phyloP scores from a whole-genome alignment of 306 rosid species.

The Arachis hypogaea region DNA sequence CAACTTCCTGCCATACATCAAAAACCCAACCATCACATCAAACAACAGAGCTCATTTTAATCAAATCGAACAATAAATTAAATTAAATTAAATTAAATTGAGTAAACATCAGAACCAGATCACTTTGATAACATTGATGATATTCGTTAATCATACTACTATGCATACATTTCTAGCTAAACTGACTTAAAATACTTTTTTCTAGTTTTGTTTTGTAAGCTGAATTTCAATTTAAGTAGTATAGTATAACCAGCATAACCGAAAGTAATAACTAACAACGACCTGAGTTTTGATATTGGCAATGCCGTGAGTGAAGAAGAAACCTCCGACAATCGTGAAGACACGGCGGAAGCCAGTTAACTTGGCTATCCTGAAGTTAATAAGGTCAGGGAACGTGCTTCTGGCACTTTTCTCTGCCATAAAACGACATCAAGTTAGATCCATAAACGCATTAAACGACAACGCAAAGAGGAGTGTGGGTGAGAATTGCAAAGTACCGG shows the following conservation, averaged over 20 bases:
- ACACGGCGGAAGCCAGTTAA: slow-evolving; percentile 83
- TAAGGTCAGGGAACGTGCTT: slow-evolving; percentile 76
- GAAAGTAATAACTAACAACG: background rate
- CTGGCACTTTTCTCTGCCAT: slow-evolving; percentile 77
- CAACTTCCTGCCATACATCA: slow-evolving; percentile 60
- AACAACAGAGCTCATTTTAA: background rate
- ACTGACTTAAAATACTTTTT: no score
- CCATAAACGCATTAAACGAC: background rate
- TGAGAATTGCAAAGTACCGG: slow-evolving; percentile 49
- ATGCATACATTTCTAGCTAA: no score
- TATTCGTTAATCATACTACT: no score
- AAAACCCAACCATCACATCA: background rate
- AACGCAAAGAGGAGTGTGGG: background rate
- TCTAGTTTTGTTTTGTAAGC: background rate
- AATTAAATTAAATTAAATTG: background rate
- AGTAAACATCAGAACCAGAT: background rate
- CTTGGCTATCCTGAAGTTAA: slow-evolving; percentile 67
- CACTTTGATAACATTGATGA: background rate
- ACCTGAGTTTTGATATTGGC: slow-evolving; percentile 81
- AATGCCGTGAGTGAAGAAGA: slow-evolving; percentile 70
- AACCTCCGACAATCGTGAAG: slow-evolving; percentile 60
- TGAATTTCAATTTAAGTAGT: background rate
- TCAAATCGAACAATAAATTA: background rate
- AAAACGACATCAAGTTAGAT: background rate
- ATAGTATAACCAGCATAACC: background rate